These are phyloP conservation scores for Tulasnella sp. DNA, from an alignment of 768 basidiomycete genomes.

Conservation along the genomic window DNA sequence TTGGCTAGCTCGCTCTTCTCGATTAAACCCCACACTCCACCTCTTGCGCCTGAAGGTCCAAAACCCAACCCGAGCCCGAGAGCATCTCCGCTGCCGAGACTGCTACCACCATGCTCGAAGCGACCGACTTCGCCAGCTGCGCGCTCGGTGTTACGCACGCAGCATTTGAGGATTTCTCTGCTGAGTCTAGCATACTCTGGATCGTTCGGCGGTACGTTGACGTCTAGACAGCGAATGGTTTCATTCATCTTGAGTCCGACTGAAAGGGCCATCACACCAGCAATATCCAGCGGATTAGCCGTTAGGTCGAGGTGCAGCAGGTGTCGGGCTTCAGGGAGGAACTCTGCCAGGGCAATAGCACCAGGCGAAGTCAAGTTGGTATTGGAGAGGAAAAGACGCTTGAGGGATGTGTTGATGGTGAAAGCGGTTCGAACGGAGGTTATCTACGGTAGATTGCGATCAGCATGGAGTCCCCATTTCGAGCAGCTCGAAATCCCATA, in stretches of 20 bases:
- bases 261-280: conserved; percentile 88
- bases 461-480: not conserved
- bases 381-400: conserved; percentile 84
- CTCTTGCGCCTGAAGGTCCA: conserved; percentile 40
- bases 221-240: conserved; percentile 85
- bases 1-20: conserved; percentile 79
- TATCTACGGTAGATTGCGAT: conserved; percentile 51
- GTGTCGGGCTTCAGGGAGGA: conserved; percentile 83
- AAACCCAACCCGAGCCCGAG: conserved; percentile 27
- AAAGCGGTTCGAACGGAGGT: conserved; percentile 83
- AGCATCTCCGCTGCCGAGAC: conserved; percentile 27
- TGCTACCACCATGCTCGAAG: conserved; percentile 42
- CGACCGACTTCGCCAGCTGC: conserved; percentile 22
- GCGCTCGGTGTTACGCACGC: conserved; percentile 90
- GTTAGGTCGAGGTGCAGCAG: conserved; percentile 91
- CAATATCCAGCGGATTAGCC: conserved; percentile 73
- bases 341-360: conserved; percentile 93
- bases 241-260: conserved; percentile 77
- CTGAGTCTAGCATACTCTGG: conserved; percentile 81
- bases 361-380: conserved; percentile 76
- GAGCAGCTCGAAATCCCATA: conserved; percentile 41
- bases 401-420: conserved; percentile 85
- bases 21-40: conserved; percentile 79
- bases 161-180: conserved; percentile 83
- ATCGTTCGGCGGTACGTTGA: conserved; percentile 83